Percentiles rank a stretch among this genome's conserved stretches.
phyloP scores from a whole-genome alignment of 306 rosid species.

The Cucurbita pepo region DNA sequence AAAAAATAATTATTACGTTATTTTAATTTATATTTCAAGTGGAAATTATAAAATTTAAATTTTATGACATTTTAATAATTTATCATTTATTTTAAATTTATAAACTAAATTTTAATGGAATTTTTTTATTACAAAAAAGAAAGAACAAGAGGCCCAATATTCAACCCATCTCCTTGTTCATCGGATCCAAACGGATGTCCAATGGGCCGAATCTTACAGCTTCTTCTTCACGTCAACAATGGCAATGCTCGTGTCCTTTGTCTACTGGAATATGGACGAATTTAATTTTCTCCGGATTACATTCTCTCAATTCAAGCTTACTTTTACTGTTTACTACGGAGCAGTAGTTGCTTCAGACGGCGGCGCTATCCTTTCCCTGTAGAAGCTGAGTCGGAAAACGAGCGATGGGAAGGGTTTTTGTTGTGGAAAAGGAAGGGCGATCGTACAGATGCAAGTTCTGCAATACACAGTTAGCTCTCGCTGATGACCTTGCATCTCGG shows the following conservation, averaged over 20 bases:
- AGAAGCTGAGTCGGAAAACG: background rate
- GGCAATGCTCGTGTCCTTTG: background rate
- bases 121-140: no score
- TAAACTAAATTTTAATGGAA: no score
- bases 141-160: background rate
- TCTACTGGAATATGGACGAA: background rate
- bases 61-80: no score
- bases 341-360: background rate
- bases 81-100: no score
- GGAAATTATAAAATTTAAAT: no score
- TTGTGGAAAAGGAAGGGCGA: slow-evolving; percentile 75
- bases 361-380: background rate
- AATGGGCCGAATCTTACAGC: background rate
- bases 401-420: slow-evolving; percentile 65
- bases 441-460: slow-evolving; percentile 85
- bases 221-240: background rate
- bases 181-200: background rate
- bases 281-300: background rate
- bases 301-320: background rate
- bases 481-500: slow-evolving; percentile 60
- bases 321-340: background rate
- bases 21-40: no score
- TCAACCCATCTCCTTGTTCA: background rate
- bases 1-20: no score
- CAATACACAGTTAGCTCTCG: slow-evolving; percentile 67